Conservation (phyloP, 208 protist genomes). For the Acanthamoeba royreba region DNA sequence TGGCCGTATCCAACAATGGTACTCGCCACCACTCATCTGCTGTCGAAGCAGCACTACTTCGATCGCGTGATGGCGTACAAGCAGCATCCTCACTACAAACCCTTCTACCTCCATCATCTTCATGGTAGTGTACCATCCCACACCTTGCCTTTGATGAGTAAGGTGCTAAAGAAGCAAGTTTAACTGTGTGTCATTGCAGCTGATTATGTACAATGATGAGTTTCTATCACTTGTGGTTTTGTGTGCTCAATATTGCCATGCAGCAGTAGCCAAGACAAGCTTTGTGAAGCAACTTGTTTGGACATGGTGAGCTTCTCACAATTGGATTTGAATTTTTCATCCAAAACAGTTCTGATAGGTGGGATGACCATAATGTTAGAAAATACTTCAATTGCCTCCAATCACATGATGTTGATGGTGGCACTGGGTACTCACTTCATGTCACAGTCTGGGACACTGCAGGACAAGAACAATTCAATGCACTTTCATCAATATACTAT, state of each 20-base stretch:
- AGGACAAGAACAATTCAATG: not conserved
- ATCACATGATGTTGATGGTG: no score
- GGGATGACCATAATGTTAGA: not conserved
- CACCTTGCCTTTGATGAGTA: not conserved
- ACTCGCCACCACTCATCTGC: no score
- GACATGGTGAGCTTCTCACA: not conserved
- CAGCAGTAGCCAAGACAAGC: not conserved
- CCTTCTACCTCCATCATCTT: not conserved
- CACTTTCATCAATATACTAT: constrained; percentile 1
- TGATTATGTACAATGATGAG: no score
- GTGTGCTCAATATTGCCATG: no score
- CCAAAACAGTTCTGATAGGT: not conserved
- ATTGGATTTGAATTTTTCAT: not conserved
- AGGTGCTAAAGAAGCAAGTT: no score
- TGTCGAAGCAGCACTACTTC: not conserved
- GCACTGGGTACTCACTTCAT: not conserved
- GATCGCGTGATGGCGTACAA: not conserved
- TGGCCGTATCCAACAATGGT: no score
- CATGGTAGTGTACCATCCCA: not conserved
- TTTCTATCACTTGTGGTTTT: no score
- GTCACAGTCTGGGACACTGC: constrained; percentile 36
- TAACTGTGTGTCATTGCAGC: no score
- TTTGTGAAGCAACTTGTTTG: not conserved
- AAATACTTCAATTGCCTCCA: no score
- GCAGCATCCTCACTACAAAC: not conserved